These are phyloP conservation scores for Candida ulmi DNA, from an alignment of 805 yeast species.

Conservation along the genomic window DNA sequence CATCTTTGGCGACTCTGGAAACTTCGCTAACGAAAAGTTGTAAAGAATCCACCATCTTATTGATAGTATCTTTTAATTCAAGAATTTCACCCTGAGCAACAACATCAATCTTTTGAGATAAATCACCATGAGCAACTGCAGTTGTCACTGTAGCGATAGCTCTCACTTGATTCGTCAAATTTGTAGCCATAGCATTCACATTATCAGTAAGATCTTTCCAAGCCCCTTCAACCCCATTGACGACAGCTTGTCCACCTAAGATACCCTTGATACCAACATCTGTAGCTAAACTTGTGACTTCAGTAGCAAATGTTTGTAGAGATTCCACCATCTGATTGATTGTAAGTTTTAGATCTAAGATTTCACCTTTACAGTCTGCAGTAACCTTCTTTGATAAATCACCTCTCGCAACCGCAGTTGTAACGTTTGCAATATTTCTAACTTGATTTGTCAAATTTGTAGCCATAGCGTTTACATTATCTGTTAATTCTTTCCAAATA, in stretches of 20 bases:
- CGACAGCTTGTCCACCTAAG: slow-evolving; percentile 88
- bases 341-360: slow-evolving; percentile 76
- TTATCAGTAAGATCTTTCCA: slow-evolving; percentile 91
- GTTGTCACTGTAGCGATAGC: slow-evolving; percentile 92
- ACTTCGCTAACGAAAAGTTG: slow-evolving; percentile 87
- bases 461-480: slow-evolving; percentile 89
- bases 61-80: slow-evolving; percentile 79
- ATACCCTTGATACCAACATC: slow-evolving; percentile 94
- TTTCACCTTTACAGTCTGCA: slow-evolving; percentile 89
- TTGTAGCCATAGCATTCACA: slow-evolving; percentile 90
- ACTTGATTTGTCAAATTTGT: slow-evolving; percentile 81
- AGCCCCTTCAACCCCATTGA: slow-evolving; percentile 82
- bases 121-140: slow-evolving; percentile 91
- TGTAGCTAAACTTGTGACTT: slow-evolving; percentile 84
- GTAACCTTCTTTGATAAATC: slow-evolving; percentile 80
- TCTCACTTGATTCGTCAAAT: slow-evolving; percentile 85
- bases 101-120: slow-evolving; percentile 81
- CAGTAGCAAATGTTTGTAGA: slow-evolving; percentile 80
- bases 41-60: slow-evolving; percentile 88
- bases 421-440: slow-evolving; percentile 82
- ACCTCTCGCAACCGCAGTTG: slow-evolving; percentile 85
- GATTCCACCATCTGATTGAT: slow-evolving; percentile 93
- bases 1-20: slow-evolving; percentile 85
- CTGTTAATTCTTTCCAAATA: slow-evolving; percentile 84
- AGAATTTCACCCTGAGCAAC: slow-evolving; percentile 89